phyloP scores from a whole-genome alignment of 108 stramenopile species.

The Cylindrotheca fusiformis region DNA sequence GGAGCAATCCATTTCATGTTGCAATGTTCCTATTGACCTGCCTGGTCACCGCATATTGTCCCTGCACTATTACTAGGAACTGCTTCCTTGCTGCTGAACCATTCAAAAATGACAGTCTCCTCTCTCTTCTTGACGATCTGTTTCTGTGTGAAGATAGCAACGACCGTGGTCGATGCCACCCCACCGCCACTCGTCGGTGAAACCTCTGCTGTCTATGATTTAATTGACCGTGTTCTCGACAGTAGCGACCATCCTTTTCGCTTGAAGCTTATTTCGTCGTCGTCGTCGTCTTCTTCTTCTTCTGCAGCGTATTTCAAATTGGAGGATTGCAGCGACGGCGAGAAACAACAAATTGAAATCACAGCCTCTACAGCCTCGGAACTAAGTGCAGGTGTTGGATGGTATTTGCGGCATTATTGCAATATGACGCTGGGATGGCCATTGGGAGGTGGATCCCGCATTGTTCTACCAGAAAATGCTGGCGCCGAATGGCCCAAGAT shows the following conservation, averaged over 20 bases:
- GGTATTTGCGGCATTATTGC: slow-evolving; percentile 27
- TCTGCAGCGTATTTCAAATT: not conserved
- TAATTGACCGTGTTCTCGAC: not conserved
- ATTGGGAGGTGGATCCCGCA: slow-evolving; percentile 5
- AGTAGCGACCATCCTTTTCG: not conserved
- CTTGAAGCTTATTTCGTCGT: not conserved
- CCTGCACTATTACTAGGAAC: too few relatives aligned
- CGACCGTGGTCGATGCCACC: too few relatives aligned
- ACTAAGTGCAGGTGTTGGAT: slow-evolving; percentile 35
- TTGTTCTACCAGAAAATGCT: slow-evolving; percentile 7
- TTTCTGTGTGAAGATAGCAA: too few relatives aligned
- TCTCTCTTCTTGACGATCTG: too few relatives aligned
- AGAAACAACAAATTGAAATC: not conserved
- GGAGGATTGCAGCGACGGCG: not conserved
- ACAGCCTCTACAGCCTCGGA: slow-evolving; percentile 8
- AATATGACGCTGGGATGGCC: slow-evolving; percentile 20
- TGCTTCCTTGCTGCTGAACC: too few relatives aligned
- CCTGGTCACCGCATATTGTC: too few relatives aligned
- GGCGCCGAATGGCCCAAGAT: slow-evolving; percentile 12
- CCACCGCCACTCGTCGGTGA: not conserved
- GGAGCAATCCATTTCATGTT: too few relatives aligned
- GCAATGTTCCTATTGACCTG: too few relatives aligned
- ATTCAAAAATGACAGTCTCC: too few relatives aligned
- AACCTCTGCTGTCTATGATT: not conserved
- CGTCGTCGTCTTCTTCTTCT: not conserved